These are phyloP conservation scores for Pythium scleroteichum DNA, from an alignment of 352 stramenopile genomes.

Conservation along the genomic window DNA sequence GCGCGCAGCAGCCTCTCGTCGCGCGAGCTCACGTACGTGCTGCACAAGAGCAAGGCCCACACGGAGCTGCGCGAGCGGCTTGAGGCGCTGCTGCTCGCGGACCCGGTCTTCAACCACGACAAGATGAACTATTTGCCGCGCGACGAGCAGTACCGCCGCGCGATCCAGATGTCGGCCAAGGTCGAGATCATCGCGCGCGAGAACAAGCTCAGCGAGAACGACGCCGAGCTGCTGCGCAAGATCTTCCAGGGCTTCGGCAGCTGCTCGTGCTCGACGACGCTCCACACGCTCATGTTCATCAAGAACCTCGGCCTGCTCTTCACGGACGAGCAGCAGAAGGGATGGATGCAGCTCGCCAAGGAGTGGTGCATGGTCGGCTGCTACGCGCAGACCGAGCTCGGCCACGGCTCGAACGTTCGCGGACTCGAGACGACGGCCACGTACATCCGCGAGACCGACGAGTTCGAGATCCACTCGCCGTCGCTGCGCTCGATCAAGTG, in stretches of 20 bases:
- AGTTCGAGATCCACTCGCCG: constrained; percentile 95
- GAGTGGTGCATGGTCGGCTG: constrained; percentile 77
- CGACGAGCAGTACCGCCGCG: constrained; percentile 59
- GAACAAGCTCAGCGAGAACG: constrained; percentile 51
- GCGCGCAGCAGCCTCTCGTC: constrained; percentile 41
- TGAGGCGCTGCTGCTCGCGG: constrained; percentile 54
- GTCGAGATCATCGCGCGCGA: constrained; percentile 60
- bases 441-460: constrained; percentile 86
- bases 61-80: constrained; percentile 60
- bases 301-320: constrained; percentile 64
- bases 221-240: constrained; percentile 53
- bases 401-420: constrained; percentile 86
- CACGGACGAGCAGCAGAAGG: constrained; percentile 64
- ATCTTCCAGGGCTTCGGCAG: constrained; percentile 60
- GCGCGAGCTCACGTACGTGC: constrained; percentile 63
- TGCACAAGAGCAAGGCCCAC: constrained; percentile 51
- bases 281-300: constrained; percentile 79
- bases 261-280: constrained; percentile 54
- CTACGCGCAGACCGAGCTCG: constrained; percentile 90
- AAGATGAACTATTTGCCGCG: constrained; percentile 73
- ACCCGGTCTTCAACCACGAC: constrained; percentile 58
- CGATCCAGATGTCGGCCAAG: constrained; percentile 54
- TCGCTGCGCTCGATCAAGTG: constrained; percentile 95
- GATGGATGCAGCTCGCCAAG: constrained; percentile 71
- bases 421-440: constrained; percentile 95